Conservation (phyloP, 2,329 filamentous ascomycete species). For the Talaromyces sp. region DNA sequence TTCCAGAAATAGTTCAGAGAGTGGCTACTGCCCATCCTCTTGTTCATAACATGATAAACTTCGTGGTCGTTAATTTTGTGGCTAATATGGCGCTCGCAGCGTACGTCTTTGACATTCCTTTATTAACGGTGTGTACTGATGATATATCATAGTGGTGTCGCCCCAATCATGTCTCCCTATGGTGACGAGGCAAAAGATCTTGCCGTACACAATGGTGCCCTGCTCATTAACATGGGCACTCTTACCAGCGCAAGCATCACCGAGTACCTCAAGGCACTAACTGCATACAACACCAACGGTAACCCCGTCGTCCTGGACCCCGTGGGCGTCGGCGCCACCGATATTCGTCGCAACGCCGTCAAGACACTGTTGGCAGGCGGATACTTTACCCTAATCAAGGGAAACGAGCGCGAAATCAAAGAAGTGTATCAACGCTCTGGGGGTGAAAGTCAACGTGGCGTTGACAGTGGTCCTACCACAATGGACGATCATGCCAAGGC, state of each 20-base stretch:
- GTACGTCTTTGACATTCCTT: constrained; percentile 21
- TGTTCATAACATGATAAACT: constrained; percentile 95
- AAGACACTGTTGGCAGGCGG: constrained; percentile 65
- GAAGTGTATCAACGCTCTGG: constrained; percentile 57
- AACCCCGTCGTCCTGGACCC: constrained; percentile 81
- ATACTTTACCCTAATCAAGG: constrained; percentile 85
- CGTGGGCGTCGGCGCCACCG: constrained; percentile 81
- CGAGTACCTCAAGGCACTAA: constrained; percentile 68
- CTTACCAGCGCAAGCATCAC: constrained; percentile 67
- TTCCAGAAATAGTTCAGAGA: constrained; percentile 50
- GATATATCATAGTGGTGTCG: constrained; percentile 56
- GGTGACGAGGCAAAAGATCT: constrained; percentile 77
- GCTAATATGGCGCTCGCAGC: constrained; percentile 83
- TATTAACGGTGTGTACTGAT: constrained; percentile 13
- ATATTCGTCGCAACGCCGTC: constrained; percentile 65
- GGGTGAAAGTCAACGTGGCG: constrained; percentile 66
- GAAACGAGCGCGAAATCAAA: constrained; percentile 83
- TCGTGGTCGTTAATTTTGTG: constrained; percentile 91
- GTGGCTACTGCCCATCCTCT: constrained; percentile 64
- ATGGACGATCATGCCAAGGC: constrained; percentile 53
- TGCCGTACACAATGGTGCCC: constrained; percentile 66
- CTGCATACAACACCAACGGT: constrained; percentile 72
- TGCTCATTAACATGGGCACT: constrained; percentile 95
- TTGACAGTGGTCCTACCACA: constrained; percentile 65
- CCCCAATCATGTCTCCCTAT: constrained; percentile 91